Evolutionary conservation across 768 basidiomycete genomes (phyloP), one percentile per base, ranked within the genome.

Genomic region (Tephrocybe sp.): DNA sequence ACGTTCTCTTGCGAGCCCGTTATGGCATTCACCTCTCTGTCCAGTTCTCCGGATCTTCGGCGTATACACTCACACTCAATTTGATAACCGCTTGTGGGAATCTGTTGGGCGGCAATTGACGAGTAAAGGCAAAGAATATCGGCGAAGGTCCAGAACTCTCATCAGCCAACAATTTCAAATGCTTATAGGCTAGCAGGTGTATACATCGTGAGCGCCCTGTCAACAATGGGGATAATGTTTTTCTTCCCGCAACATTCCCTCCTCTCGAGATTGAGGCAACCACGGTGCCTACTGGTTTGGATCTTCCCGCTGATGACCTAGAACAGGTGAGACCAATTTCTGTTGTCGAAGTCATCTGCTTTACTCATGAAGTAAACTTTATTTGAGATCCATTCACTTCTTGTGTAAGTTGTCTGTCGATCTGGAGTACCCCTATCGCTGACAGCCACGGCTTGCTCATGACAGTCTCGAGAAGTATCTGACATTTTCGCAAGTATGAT

Each of bases 331-430:
- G 21, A 50, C 18, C 3, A 26, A 20, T 37, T 20, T 11, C 18
- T 32, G 28, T 33, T 45, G 12, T 40, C 6, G 37, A 18, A 20
- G 15, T 36, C 6, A 36, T n/a, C n/a, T n/a, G 17, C 6, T 36
- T 36, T 15, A 4, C 17, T 17, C 17, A 15, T 17, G 34, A 17
- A n/a, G 17, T 36, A 14, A 4, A 36, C 5, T 15, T n/a, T n/a
- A n/a, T n/a, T 17, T 36, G 11, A 85, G 81, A 68, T 85, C 8
- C 83, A 86, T 56, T 71, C 78, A 1, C 71, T 85, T 21, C 71
- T 85, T n/a, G 74, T 82, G 83, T 85, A 60, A 49, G 80, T 41
- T 45, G 9, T 11, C 51, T 32, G 12, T 14, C 3, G 25, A 4
- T 26, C 26, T 0, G 7, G 14, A 10, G 53, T 28, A 20, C 50